Percentiles rank a stretch among this genome's conserved stretches.
These are phyloP conservation scores for Alternaria rosae DNA, from an alignment of 2,329 filamentous ascomycete species.

Conservation along the genomic window DNA sequence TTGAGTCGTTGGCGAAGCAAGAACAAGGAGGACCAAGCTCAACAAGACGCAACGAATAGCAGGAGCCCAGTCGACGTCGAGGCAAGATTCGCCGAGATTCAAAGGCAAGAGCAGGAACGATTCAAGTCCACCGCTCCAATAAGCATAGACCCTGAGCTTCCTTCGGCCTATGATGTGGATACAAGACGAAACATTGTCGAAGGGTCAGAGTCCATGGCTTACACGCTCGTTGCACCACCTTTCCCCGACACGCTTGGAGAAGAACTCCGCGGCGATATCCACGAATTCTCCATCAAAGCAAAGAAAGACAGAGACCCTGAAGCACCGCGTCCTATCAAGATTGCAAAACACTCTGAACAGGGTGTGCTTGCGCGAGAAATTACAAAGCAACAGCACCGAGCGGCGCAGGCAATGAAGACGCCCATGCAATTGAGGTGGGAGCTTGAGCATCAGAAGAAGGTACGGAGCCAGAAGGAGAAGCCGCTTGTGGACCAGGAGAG, in stretches of 20 bases:
- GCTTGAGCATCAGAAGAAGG: slow-evolving; percentile 36
- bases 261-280: slow-evolving; percentile 75
- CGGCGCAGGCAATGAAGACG: slow-evolving; percentile 42
- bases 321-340: slow-evolving; percentile 21
- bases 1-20: slow-evolving; percentile 26
- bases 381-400: slow-evolving; percentile 25
- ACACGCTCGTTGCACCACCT: slow-evolving; percentile 76
- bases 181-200: slow-evolving; percentile 80
- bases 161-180: slow-evolving; percentile 62
- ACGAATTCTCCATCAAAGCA: slow-evolving; percentile 71
- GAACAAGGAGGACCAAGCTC: slow-evolving; percentile 4
- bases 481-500: slow-evolving; percentile 41
- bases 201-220: slow-evolving; percentile 64
- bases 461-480: slow-evolving; percentile 20
- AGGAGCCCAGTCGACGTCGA: slow-evolving; percentile 5
- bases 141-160: slow-evolving; percentile 17
- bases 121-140: slow-evolving; percentile 14
- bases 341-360: slow-evolving; percentile 10
- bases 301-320: slow-evolving; percentile 50
- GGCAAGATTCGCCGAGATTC: slow-evolving; percentile 17
- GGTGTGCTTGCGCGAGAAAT: slow-evolving; percentile 36
- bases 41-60: slow-evolving; percentile 2
- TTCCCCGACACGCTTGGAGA: slow-evolving; percentile 82
- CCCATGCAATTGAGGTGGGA: slow-evolving; percentile 47
- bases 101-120: slow-evolving; percentile 16